Evolutionary conservation across 805 yeast species (phyloP).

Genomic region (Candida krabiensis): DNA sequence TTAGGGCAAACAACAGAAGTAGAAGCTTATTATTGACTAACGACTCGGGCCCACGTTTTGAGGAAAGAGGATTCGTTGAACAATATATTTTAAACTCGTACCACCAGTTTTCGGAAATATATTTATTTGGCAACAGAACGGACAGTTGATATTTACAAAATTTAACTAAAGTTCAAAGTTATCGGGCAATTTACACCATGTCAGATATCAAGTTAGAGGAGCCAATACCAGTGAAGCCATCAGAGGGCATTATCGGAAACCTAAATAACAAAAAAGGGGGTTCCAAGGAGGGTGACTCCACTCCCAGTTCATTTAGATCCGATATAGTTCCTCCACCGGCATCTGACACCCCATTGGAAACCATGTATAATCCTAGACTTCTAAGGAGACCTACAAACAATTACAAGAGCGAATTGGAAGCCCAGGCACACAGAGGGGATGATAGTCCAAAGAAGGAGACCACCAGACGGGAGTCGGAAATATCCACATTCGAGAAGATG

Average conservation of each 20-base stretch:
- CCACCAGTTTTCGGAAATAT: too few relatives aligned
- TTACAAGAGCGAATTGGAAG: constrained; percentile 24
- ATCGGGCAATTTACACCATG: too few relatives aligned
- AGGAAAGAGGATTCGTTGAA: too few relatives aligned
- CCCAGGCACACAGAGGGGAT: constrained; percentile 11
- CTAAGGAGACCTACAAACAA: constrained; percentile 19
- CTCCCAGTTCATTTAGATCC: constrained; percentile 8
- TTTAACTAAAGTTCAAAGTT: too few relatives aligned
- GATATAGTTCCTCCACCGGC: constrained; percentile 23
- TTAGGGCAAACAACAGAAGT: too few relatives aligned
- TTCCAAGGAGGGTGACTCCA: constrained; percentile 4
- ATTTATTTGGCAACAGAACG: too few relatives aligned
- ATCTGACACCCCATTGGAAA: constrained; percentile 14
- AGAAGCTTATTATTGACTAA: too few relatives aligned
- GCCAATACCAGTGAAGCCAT: neutral
- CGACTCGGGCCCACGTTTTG: too few relatives aligned
- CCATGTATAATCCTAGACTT: constrained; percentile 11
- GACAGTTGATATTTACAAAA: too few relatives aligned
- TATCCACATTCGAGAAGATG: constrained; percentile 21
- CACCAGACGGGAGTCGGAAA: constrained; percentile 21
- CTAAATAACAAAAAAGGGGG: neutral
- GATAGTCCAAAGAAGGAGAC: constrained; percentile 10
- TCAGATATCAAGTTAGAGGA: neutral
- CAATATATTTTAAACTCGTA: too few relatives aligned
- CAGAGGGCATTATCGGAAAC: neutral